Evolutionary conservation across 768 basidiomycete genomes (phyloP), one percentile per base, ranked within the genome.

Genomic region (Tylopilus sp.): DNA sequence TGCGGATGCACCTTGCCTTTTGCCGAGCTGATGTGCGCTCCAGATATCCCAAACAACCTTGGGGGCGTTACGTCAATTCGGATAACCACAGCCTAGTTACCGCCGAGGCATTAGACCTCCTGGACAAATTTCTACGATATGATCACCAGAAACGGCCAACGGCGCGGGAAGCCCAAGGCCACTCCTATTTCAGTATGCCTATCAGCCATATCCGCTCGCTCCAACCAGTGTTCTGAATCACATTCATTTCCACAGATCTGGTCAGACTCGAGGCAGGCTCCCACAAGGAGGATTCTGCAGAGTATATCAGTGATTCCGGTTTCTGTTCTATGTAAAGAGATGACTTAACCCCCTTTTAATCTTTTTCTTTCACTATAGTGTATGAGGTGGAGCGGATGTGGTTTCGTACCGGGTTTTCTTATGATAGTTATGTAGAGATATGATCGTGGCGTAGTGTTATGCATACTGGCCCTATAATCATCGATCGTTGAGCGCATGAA

Each of bases 101-200:
- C 12, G 71, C 78, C 51, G 86, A 87, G 59, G 84, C 80, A 5
- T 68, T 86, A 54, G 85, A 86, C 63, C 77, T 87, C 50, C 68
- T 88, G 42, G 86, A 87, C 60, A 82, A 80, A 64, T 68, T 87
- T 48, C 71, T 86, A 62, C 75, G 78, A 55, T 88, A 86, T 66
- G 86, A 87, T 62, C 86, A 87, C 62, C 80, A 79, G 62, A 82
- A 85, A 63, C 74, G 86, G 57, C 72, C 84, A 33, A 86, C 86
- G 16, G 85, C 86, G 38, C 74, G 74, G 57, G 86, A 88, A 69
- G 82, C 83, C 31, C 82, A 84, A 71, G 74, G 74, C 48, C 85
- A 87, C 68, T 74, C 81, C 49, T 87, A 82, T 72, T 87, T 87
- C 66, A 82, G 80, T 81, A 54, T 24, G 68, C 48, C 42, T 25